Conservation (phyloP, 139 green algal genomes). For the Haematococcus lacustris region DNA sequence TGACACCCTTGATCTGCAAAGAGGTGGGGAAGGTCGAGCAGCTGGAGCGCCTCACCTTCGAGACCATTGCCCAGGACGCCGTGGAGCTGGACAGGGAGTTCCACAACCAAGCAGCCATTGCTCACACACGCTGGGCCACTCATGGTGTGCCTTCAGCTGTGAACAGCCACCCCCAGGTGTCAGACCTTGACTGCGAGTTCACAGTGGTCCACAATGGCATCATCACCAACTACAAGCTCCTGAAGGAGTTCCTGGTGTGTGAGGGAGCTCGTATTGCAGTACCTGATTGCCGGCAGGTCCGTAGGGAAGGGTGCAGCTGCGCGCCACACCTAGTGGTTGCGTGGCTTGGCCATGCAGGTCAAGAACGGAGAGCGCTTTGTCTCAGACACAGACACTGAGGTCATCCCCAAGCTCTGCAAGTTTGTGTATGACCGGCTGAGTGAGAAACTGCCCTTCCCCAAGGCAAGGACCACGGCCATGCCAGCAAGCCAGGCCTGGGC, state of each 20-base stretch:
- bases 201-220: constrained; percentile 99
- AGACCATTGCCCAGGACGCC: constrained; percentile 14
- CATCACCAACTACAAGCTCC: constrained; percentile 96
- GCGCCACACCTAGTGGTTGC: no score
- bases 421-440: constrained; percentile 75
- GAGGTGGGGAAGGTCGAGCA: constrained; percentile 83
- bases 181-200: constrained; percentile 74
- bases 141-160: constrained; percentile 48
- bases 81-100: constrained; percentile 42
- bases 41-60: constrained; percentile 58
- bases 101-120: constrained; percentile 77
- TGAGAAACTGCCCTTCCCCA: constrained; percentile 58
- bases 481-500: no score
- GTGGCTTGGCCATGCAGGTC: constrained; percentile 33
- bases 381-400: constrained; percentile 97
- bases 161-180: constrained; percentile 90
- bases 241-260: constrained; percentile 86
- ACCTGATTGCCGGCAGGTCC: no score
- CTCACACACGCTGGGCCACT: constrained; percentile 98
- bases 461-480: no score
- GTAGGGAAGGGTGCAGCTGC: not conserved
- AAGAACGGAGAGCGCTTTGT: constrained; percentile 86
- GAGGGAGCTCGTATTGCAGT: no score
- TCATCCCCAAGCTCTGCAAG: constrained; percentile 97
- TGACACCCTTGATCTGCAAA: constrained; percentile 28